These are phyloP conservation scores for Trametes elegans DNA, from an alignment of 768 basidiomycete species.

Conservation along the genomic window DNA sequence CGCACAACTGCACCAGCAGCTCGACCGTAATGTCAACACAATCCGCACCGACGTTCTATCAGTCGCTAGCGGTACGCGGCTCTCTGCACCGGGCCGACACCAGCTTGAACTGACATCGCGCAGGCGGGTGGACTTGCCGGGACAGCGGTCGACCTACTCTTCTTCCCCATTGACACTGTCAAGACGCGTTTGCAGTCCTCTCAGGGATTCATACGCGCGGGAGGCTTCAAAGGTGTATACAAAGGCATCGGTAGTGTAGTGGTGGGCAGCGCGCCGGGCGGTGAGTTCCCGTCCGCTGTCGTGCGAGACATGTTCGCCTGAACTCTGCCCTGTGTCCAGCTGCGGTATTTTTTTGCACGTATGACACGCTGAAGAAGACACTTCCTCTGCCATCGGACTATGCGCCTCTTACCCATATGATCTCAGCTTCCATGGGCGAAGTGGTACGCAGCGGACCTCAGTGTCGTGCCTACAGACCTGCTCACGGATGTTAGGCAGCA, in stretches of 20 bases:
- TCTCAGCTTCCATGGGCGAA: conserved; percentile 51
- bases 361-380: conserved; percentile 82
- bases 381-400: conserved; percentile 62
- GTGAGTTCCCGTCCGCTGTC: conserved; percentile 39
- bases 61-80: conserved; percentile 32
- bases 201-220: conserved; percentile 81
- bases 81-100: background rate
- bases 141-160: conserved; percentile 88
- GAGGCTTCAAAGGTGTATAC: conserved; percentile 90
- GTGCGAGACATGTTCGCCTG: background rate
- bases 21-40: conserved; percentile 11
- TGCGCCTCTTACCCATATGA: conserved; percentile 62
- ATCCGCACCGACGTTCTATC: conserved; percentile 27
- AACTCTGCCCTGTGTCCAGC: conserved; percentile 50
- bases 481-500: conserved; percentile 54
- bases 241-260: conserved; percentile 92
- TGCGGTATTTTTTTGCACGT: conserved; percentile 92
- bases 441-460: conserved; percentile 37
- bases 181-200: conserved; percentile 93
- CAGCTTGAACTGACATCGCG: background rate
- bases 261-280: conserved; percentile 94
- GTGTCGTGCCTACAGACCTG: background rate
- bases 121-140: conserved; percentile 92
- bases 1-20: background rate
- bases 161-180: conserved; percentile 96